Percentiles rank a stretch among this genome's conserved stretches.
Conservation (phyloP, 1,139 yeast species). For the Zhuliangozyma blackwelliae region DNA sequence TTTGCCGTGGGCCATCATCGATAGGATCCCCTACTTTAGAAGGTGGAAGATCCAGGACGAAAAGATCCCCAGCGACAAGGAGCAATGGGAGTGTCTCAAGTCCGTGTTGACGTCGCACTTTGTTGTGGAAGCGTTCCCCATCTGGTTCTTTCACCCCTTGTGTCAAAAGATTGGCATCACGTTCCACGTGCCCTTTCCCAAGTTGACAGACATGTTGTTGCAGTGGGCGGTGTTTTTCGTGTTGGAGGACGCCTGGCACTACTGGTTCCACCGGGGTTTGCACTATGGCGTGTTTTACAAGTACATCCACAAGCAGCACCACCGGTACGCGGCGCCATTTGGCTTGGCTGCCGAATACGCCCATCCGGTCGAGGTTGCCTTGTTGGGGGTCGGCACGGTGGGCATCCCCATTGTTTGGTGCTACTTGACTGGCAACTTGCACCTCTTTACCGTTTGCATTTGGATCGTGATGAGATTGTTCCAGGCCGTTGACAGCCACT, state of each 20-base stretch:
- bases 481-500: conserved; percentile 47
- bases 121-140: conserved; percentile 89
- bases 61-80: conserved; percentile 69
- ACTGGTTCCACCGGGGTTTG: conserved; percentile 85
- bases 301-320: conserved; percentile 93
- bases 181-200: conserved; percentile 81
- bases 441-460: conserved; percentile 39
- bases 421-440: conserved; percentile 32
- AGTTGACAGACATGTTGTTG: conserved; percentile 46
- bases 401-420: conserved; percentile 69
- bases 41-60: conserved; percentile 79
- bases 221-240: conserved; percentile 77
- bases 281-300: conserved; percentile 85
- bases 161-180: conserved; percentile 73
- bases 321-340: conserved; percentile 94
- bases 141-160: conserved; percentile 92
- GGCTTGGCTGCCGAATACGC: conserved; percentile 97
- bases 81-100: conserved; percentile 90
- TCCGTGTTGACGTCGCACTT: conserved; percentile 81
- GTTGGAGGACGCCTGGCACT: conserved; percentile 93
- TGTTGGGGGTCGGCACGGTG: conserved; percentile 89
- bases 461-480: conserved; percentile 44
- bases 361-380: conserved; percentile 87
- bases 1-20: conserved; percentile 80
- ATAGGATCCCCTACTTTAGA: conserved; percentile 68